phyloP scores from a whole-genome alignment of 129 eudicot species.

The Chrysanthemum lavandulifolium region DNA sequence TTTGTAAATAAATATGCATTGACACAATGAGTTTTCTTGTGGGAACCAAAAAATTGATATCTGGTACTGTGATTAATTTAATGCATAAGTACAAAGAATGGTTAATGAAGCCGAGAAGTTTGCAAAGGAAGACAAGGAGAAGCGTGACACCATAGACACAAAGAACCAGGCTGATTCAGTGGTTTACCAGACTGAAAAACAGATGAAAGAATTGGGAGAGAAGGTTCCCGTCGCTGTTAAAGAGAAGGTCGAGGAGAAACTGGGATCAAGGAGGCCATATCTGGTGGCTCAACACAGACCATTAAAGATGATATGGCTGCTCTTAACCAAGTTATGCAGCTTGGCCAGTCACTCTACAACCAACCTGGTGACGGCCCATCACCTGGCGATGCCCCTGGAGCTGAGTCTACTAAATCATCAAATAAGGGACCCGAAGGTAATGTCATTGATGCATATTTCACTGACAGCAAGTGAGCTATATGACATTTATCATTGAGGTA shows the following conservation, averaged over 20 bases:
- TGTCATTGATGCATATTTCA: conserved; percentile 97
- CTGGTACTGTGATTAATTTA: neutral
- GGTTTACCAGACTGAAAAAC: conserved; percentile 96
- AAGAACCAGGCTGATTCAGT: conserved; percentile 98
- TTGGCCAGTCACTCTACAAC: conserved; percentile 91
- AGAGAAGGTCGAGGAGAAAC: conserved; percentile 87
- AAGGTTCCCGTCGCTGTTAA: conserved; percentile 86
- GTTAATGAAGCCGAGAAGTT: conserved; percentile 87
- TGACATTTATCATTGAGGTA: neutral
- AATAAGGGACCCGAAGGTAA: conserved; percentile 82
- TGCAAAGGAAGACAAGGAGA: conserved; percentile 97
- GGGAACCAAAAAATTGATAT: neutral
- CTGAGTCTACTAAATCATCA: conserved; percentile 35
- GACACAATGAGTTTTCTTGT: neutral
- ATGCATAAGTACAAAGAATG: conserved; percentile 81
- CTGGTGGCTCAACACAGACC: conserved; percentile 81
- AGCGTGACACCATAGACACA: conserved; percentile 98
- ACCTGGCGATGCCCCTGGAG: conserved; percentile 40
- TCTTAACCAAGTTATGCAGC: conserved; percentile 94
- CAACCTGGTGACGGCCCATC: conserved; percentile 63
- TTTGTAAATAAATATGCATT: neutral
- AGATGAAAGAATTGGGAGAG: conserved; percentile 91
- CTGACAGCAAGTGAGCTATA: conserved; percentile 50
- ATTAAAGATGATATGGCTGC: conserved; percentile 95
- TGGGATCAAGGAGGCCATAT: conserved; percentile 71